Evolutionary conservation across 2,329 filamentous ascomycete genomes (phyloP).

Genomic region (Sclerotinia trifoliorum): DNA sequence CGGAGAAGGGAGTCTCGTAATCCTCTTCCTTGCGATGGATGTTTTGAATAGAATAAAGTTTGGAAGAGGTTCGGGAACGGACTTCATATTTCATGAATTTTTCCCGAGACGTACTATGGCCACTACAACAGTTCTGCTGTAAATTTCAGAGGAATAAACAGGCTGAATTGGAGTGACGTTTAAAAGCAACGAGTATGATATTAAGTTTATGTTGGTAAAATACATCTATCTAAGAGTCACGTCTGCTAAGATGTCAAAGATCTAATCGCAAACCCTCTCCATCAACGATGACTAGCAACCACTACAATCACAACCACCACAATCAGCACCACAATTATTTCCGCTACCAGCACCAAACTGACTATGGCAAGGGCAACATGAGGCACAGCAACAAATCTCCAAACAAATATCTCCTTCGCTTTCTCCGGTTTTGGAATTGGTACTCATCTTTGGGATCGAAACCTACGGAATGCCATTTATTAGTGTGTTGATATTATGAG

Average conservation of each 20-base stretch:
- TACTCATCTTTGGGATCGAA: background rate
- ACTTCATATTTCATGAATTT: background rate
- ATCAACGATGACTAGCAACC: background rate
- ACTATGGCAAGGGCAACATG: background rate
- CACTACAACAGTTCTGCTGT: background rate
- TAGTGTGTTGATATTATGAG: background rate
- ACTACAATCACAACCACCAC: background rate
- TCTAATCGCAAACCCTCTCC: background rate
- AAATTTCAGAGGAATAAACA: background rate
- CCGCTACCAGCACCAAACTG: background rate
- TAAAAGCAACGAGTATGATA: background rate
- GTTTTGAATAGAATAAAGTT: background rate
- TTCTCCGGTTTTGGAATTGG: no score
- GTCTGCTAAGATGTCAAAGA: background rate
- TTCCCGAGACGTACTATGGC: background rate
- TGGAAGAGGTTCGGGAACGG: background rate
- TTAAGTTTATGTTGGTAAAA: background rate
- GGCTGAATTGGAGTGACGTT: background rate
- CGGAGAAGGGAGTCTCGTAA: background rate
- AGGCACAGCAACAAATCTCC: accelerated
- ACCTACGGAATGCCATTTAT: background rate
- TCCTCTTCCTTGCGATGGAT: background rate
- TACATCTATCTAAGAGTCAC: no score
- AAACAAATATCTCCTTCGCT: no score
- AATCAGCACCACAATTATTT: background rate